phyloP scores from a whole-genome alignment of 768 basidiomycete genomes.

The Lactarius vividus region DNA sequence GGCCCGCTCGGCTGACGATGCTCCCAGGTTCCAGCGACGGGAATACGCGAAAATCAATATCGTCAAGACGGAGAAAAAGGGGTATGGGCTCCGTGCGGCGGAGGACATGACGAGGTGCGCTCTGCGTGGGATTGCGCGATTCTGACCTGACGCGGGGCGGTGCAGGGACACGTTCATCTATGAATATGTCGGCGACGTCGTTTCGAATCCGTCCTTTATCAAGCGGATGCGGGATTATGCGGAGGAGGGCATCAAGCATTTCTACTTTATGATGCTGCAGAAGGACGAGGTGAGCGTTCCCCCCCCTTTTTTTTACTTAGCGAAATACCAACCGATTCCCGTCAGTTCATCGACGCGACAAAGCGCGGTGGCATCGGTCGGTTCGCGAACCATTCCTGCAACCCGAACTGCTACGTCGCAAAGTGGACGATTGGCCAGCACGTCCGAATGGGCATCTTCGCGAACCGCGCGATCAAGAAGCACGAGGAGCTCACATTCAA shows the following conservation, averaged over 20 bases:
- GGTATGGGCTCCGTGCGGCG: conserved; percentile 85
- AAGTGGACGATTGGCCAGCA: conserved; percentile 93
- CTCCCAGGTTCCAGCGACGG: conserved; percentile 75
- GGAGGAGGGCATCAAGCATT: conserved; percentile 89
- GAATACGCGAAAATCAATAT: conserved; percentile 87
- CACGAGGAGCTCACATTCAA: conserved; percentile 96
- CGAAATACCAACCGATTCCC: neutral
- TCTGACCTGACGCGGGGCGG: neutral
- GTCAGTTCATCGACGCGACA: conserved; percentile 96
- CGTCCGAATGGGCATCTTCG: conserved; percentile 97
- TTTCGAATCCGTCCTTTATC: conserved; percentile 80
- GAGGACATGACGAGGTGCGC: conserved; percentile 61
- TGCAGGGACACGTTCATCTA: conserved; percentile 89
- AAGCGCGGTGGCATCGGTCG: conserved; percentile 95
- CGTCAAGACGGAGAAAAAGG: conserved; percentile 93
- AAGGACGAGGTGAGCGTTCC: conserved; percentile 77
- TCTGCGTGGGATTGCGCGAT: conserved; percentile 9
- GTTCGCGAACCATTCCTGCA: conserved; percentile 97
- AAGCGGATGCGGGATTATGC: conserved; percentile 95
- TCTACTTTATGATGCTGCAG: conserved; percentile 99
- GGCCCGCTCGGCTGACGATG: conserved; percentile 9
- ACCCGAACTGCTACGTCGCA: conserved; percentile 95
- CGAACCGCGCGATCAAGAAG: conserved; percentile 72
- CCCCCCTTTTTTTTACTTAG: no score
- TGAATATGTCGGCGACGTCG: conserved; percentile 97